phyloP scores from a whole-genome alignment of 2,329 filamentous ascomycete species.

The Colletotrichum kahawae region DNA sequence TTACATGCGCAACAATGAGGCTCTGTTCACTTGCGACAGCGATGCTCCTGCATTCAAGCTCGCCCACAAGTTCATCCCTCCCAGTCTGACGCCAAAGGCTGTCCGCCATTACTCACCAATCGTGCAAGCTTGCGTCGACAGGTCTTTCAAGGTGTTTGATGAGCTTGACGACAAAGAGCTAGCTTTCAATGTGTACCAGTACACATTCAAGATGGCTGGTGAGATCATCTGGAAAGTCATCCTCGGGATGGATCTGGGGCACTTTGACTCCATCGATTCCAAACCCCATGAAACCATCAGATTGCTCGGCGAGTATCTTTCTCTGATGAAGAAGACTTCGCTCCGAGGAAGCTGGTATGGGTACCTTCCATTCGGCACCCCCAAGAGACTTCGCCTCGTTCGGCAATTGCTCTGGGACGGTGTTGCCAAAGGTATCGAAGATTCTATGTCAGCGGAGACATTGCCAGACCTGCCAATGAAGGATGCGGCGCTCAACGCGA shows the following conservation, averaged over 20 bases:
- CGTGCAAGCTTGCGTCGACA: neutral
- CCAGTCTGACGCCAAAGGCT: constrained; percentile 1
- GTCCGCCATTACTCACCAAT: neutral
- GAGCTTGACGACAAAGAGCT: neutral
- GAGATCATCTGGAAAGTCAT: constrained; percentile 6
- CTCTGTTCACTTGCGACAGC: constrained; percentile 1
- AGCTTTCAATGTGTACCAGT: constrained; percentile 9
- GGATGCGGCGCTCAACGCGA: neutral
- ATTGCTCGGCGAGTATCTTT: constrained; percentile 3
- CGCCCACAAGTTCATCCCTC: neutral
- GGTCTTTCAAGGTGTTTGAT: neutral
- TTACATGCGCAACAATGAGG: constrained; percentile 2
- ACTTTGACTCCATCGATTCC: neutral
- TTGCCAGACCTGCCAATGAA: neutral
- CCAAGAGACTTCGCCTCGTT: neutral
- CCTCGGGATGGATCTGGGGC: neutral
- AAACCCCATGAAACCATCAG: neutral
- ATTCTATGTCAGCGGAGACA: neutral
- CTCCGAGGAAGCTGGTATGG: constrained; percentile 1
- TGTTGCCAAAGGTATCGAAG: neutral
- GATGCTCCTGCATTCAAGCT: neutral
- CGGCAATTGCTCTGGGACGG: neutral
- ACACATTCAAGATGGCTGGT: neutral
- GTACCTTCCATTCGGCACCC: neutral
- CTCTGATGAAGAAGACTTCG: constrained; percentile 3